Evolutionary conservation across 148 eudicot genomes (phyloP), one percentile per base, ranked within the genome.

Genomic region (Heliamphora exappendiculata): DNA sequence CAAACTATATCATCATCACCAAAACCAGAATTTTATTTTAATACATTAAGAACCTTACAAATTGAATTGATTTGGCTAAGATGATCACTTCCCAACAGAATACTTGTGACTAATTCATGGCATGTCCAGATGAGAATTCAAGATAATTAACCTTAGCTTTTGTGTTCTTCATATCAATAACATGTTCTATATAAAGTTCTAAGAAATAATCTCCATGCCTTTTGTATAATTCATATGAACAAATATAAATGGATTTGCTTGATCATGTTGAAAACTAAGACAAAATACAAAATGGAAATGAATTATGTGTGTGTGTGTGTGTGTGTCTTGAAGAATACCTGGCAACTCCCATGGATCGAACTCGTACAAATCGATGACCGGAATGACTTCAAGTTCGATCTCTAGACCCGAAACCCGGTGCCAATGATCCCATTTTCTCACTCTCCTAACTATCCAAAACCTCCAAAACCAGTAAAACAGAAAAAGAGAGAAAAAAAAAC

Each of bases 311-410:
- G n/a, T n/a, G n/a, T n/a, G n/a, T n/a, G n/a, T n/a, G n/a, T n/a
- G n/a, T n/a, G n/a, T n/a, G n/a, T n/a, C n/a, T n/a, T n/a, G 13
- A 39, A 19, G 20, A 66, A 57, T 89, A 91, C 97, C 97, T 88
- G 97, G 97, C 83, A 91, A 89, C 75, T 91, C 93, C 97, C 97
- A 91, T 57, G 97, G 97, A 75, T 91, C 93, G 70, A 73, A 89
- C 83, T 89, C 89, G 77, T 91, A 91, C 81, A 91, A 84, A 66
- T 91, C 94, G 17, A 91, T 84, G 70, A 82, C 93, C 9, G 97
- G 93, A 76, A 91, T 90, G 58, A 91, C 90, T 87, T 88, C 97
- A 62, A 91, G 93, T 85, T 90, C 97, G 42, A 91, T 82, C 76
- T 86, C 87, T 36, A 82, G 80, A 67, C 91, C 91, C 96, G 90